Evolutionary conservation across 2,329 filamentous ascomycete species (phyloP), one percentile per base, ranked within the genome.

Genomic region (Cercospora beticola): DNA sequence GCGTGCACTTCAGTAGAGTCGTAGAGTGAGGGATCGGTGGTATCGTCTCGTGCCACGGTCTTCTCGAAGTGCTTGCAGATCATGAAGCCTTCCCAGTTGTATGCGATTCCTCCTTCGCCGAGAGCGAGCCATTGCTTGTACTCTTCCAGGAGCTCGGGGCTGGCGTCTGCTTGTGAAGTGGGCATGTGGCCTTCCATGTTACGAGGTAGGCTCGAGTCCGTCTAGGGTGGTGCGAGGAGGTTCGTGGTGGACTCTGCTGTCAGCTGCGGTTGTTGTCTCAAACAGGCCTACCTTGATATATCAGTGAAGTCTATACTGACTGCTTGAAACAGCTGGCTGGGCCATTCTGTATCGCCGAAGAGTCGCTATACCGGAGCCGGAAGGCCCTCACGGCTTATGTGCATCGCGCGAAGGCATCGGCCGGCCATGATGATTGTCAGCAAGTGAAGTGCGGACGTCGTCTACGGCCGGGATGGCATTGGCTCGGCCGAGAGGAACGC

Each of bases 91-190:
- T 64, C 43, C 62, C 57, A 65, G 26, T 65, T 58, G 31, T 30
- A 62, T 4, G 66, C 14, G 7, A 62, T 52, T 9, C 66, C 66
- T n/a, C 66, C 66, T 12, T 46, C n/a, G n/a, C 66, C 66, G n/a
- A 68, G 46, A n/a, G 66, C 62, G 30, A 40, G 57, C 66, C 62
- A 68, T 43, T 68, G 57, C 14, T 28, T 36, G 46, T 68, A 68
- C 40, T 67, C 61, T 8, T 67, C 54, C 12, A 64, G 36, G 4
- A 67, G 61, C 18, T 26, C 65, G 9, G 65, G 60, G 8, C 28
- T 57, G n/a, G 62, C 62, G 36, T 64, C 62, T 58, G 49, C 49
- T 40, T 64, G 31, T 12, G 30, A 28, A 31, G 14, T 57, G 2
- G 30, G 21, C 49, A 57, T 43, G 12, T 58, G 18, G 23, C 1